phyloP scores from a whole-genome alignment of 768 basidiomycete genomes.

The Lactifluus pinguis region DNA sequence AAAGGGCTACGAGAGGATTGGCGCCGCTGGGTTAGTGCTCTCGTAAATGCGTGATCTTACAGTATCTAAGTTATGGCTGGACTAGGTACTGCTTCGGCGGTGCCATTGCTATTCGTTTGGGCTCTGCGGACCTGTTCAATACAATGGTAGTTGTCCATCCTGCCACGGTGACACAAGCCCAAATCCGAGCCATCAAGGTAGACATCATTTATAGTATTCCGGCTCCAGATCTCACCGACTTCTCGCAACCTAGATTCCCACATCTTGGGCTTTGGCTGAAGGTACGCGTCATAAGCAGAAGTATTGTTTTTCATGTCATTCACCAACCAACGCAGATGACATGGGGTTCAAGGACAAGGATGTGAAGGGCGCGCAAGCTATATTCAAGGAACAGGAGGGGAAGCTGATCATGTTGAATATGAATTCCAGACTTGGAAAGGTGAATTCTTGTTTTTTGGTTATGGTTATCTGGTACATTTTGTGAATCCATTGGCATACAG shows the following conservation, averaged over 20 bases:
- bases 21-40: slow-evolving; percentile 32
- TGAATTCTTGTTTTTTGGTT: slow-evolving; percentile 4
- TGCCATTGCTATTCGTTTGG: slow-evolving; percentile 24
- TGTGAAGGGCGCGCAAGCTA: slow-evolving; percentile 25
- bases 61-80: not conserved
- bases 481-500: slow-evolving; percentile 23
- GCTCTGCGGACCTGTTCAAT: slow-evolving; percentile 27
- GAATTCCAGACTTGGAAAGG: slow-evolving; percentile 33
- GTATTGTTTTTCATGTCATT: not conserved
- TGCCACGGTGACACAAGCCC: slow-evolving; percentile 23
- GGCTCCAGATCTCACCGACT: slow-evolving; percentile 18
- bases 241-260: slow-evolving; percentile 4
- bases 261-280: slow-evolving; percentile 32
- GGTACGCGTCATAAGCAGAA: slow-evolving; percentile 18
- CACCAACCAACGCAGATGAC: slow-evolving; percentile 26
- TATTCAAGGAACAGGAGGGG: slow-evolving; percentile 26
- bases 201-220: not conserved
- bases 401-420: slow-evolving; percentile 26
- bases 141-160: slow-evolving; percentile 37
- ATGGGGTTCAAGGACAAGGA: slow-evolving; percentile 21
- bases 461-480: not conserved
- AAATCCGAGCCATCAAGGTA: slow-evolving; percentile 31
- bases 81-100: slow-evolving; percentile 35
- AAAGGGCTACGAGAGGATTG: slow-evolving; percentile 33
- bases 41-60: not conserved